Conservation (phyloP, 768 basidiomycete genomes). For the Trametes maxima region DNA sequence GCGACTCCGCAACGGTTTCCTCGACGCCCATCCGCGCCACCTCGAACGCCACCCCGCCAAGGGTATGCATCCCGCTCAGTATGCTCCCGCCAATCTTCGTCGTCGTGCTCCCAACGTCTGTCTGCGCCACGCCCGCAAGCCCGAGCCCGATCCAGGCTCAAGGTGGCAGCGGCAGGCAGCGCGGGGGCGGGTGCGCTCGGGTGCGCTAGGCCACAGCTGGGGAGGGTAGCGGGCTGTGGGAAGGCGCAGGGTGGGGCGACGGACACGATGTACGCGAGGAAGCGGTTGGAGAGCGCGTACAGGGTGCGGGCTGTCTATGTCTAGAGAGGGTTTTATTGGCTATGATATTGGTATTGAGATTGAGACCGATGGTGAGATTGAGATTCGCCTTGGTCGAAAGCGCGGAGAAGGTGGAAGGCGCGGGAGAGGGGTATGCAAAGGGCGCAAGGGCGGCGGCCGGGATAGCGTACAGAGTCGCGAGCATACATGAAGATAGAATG, state of each 20-base stretch:
- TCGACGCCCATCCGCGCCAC: constrained; percentile 40
- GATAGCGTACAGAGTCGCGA: constrained; percentile 54
- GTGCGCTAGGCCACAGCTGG: constrained; percentile 17
- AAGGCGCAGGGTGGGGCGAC: constrained; percentile 31
- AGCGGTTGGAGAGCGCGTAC: constrained; percentile 61
- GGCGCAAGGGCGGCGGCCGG: constrained; percentile 48
- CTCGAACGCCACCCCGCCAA: constrained; percentile 62
- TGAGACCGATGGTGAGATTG: neutral
- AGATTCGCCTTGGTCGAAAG: too few relatives aligned
- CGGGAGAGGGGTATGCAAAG: constrained; percentile 39
- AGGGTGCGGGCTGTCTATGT: constrained; percentile 39
- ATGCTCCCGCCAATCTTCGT: constrained; percentile 62
- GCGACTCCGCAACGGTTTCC: constrained; percentile 15
- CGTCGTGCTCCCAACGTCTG: constrained; percentile 56
- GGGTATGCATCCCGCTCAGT: constrained; percentile 61
- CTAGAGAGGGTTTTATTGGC: constrained; percentile 42
- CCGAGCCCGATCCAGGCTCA: constrained; percentile 25
- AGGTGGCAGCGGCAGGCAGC: too few relatives aligned
- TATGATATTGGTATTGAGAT: constrained; percentile 32
- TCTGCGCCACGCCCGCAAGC: constrained; percentile 42
- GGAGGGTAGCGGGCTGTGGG: constrained; percentile 4
- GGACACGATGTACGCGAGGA: constrained; percentile 59
- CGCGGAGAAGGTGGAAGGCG: too few relatives aligned
- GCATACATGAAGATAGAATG: constrained; percentile 57
- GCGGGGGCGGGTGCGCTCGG: constrained; percentile 17